A percentile compares a stretch with the other conserved stretches of the same genome.
phyloP scores from a whole-genome alignment of 805 yeast genomes.

The Priceomyces fermenticarens region DNA sequence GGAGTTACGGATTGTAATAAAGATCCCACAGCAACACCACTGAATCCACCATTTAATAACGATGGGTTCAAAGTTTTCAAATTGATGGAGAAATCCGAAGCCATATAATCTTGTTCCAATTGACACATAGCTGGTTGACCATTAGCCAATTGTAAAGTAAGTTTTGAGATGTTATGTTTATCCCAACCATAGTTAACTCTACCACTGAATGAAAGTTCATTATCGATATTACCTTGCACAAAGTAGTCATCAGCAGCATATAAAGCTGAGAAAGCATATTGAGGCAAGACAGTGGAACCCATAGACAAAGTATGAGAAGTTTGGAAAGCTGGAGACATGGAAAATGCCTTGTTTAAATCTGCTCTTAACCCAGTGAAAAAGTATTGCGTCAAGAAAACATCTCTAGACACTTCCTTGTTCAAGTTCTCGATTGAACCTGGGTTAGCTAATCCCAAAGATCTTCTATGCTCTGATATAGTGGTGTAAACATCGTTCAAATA shows the following conservation, averaged over 20 bases:
- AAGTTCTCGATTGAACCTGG: slow-evolving; percentile 96
- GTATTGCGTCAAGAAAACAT: slow-evolving; percentile 85
- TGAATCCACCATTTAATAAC: slow-evolving; percentile 64
- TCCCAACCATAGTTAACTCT: slow-evolving; percentile 91
- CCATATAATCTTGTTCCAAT: slow-evolving; percentile 94
- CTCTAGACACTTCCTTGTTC: slow-evolving; percentile 90
- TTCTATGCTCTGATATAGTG: slow-evolving; percentile 73
- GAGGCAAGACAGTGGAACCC: slow-evolving; percentile 82
- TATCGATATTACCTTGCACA: slow-evolving; percentile 89
- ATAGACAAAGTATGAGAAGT: slow-evolving; percentile 89
- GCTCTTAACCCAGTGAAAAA: slow-evolving; percentile 95
- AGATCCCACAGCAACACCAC: slow-evolving; percentile 90
- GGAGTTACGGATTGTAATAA: slow-evolving; percentile 86
- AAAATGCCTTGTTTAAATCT: slow-evolving; percentile 87
- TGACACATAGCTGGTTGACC: slow-evolving; percentile 93
- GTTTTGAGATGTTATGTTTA: slow-evolving; percentile 71
- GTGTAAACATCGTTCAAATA: slow-evolving; percentile 74
- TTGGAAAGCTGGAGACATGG: slow-evolving; percentile 93
- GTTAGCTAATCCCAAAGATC: slow-evolving; percentile 75
- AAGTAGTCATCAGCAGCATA: slow-evolving; percentile 83
- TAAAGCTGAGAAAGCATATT: slow-evolving; percentile 87
- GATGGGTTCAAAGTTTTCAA: slow-evolving; percentile 91
- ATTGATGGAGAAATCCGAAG: slow-evolving; percentile 82
- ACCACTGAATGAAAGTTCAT: slow-evolving; percentile 80
- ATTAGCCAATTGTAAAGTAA: slow-evolving; percentile 81